A percentile compares a stretch with the other conserved stretches of the same genome.
phyloP scores from a whole-genome alignment of 331 rosid species.

The Cydonia oblonga region DNA sequence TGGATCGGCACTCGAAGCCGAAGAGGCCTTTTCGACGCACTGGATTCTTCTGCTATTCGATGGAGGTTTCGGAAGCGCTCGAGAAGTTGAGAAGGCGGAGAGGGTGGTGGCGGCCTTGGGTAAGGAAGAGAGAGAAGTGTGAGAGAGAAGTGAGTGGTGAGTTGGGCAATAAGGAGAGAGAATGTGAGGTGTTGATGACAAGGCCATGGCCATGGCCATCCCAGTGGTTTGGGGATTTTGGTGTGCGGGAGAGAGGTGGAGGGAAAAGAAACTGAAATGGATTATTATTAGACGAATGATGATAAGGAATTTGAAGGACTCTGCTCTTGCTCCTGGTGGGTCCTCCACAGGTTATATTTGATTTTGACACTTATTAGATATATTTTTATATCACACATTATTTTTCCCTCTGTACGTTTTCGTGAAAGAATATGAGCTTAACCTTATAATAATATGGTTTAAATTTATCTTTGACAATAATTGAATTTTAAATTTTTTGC shows the following conservation, averaged over 20 bases:
- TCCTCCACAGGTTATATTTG: not conserved
- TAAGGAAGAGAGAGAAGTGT: constrained; percentile 1
- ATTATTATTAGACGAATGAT: not conserved
- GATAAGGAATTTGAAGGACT: not conserved
- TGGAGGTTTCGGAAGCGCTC: not conserved
- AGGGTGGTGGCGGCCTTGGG: not conserved
- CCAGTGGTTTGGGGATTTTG: not conserved
- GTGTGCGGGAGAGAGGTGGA: not conserved
- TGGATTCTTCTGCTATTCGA: constrained; percentile 20
- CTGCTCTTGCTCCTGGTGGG: not conserved
- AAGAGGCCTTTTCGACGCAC: constrained; percentile 26
- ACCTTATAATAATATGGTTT: too few species aligned
- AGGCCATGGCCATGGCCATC: constrained; percentile 23
- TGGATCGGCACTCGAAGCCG: constrained; percentile 22
- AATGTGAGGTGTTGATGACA: constrained; percentile 24
- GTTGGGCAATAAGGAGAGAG: constrained; percentile 6
- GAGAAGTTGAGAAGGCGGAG: constrained; percentile 1
- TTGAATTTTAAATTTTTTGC: accelerated
- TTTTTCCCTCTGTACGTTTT: too few species aligned
- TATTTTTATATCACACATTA: too few species aligned
- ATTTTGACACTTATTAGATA: too few species aligned
- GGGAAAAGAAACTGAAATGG: constrained; percentile 1
- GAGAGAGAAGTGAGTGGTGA: not conserved
- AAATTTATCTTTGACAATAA: too few species aligned
- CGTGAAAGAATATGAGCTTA: too few species aligned